phyloP scores from a whole-genome alignment of 331 rosid species.

The Dryas integrifolia region DNA sequence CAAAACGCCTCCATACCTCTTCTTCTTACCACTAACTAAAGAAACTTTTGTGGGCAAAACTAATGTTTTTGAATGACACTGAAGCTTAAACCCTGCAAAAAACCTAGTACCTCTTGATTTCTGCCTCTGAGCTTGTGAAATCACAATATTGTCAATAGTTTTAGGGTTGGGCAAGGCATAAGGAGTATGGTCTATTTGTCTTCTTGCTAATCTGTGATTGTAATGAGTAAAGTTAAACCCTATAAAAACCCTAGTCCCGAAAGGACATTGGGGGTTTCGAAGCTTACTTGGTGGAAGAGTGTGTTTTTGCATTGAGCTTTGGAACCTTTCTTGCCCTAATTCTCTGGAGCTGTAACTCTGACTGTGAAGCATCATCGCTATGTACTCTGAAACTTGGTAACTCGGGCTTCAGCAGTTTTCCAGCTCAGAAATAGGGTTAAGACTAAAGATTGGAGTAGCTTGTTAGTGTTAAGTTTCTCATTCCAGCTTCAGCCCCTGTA shows the following conservation, averaged over 20 bases:
- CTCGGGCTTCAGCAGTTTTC: not conserved
- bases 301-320: conserved; percentile 26
- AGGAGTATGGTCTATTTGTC: conserved; percentile 6
- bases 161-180: conserved; percentile 13
- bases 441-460: not conserved
- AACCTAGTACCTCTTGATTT: conserved; percentile 24
- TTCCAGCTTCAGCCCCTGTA: not conserved
- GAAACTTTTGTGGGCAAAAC: conserved; percentile 31
- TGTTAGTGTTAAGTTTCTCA: not conserved
- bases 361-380: conserved; percentile 30
- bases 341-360: conserved; percentile 31
- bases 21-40: conserved; percentile 32
- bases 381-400: not conserved
- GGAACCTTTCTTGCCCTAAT: conserved; percentile 41
- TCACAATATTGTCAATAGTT: not conserved
- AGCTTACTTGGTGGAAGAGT: conserved; percentile 30
- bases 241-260: conserved; percentile 28
- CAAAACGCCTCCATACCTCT: conserved; percentile 38
- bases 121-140: conserved; percentile 23
- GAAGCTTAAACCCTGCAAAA: conserved; percentile 44
- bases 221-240: conserved; percentile 27
- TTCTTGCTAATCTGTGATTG: conserved; percentile 14
- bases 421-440: not conserved
- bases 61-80: conserved; percentile 33
- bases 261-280: conserved; percentile 15